Conservation (phyloP, 2,329 filamentous ascomycete species). For the Colletotrichum navitas region DNA sequence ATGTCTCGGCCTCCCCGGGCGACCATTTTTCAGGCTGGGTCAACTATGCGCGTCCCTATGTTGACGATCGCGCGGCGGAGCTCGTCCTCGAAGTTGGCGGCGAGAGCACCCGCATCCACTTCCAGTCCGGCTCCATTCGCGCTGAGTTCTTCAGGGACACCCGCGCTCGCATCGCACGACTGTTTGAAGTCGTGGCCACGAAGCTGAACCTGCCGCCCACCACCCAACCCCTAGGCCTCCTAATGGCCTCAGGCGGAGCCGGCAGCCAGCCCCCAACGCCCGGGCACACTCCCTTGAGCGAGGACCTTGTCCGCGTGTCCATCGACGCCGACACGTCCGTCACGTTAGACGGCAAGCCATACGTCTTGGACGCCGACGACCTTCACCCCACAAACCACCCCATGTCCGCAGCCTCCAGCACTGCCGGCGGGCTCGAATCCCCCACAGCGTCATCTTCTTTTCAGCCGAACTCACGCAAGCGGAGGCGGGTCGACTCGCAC, state of each 20-base stretch:
- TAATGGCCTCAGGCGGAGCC: conserved; percentile 75
- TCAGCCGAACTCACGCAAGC: conserved; percentile 58
- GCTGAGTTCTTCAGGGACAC: conserved; percentile 81
- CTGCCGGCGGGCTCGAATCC: conserved; percentile 51
- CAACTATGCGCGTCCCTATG: conserved; percentile 85
- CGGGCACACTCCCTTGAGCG: conserved; percentile 76
- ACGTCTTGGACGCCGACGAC: conserved; percentile 49
- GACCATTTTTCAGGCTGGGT: conserved; percentile 66
- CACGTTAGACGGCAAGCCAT: conserved; percentile 67
- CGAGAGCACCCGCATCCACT: conserved; percentile 72
- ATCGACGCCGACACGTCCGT: conserved; percentile 72
- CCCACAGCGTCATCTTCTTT: conserved; percentile 48
- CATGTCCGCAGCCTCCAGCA: conserved; percentile 51
- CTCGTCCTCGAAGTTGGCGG: conserved; percentile 84
- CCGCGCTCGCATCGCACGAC: conserved; percentile 75
- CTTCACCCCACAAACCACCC: conserved; percentile 13
- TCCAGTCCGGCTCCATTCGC: conserved; percentile 55
- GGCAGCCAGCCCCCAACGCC: conserved; percentile 73
- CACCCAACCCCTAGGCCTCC: conserved; percentile 71
- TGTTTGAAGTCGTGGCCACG: conserved; percentile 85
- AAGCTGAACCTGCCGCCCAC: conserved; percentile 78
- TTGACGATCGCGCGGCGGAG: conserved; percentile 80
- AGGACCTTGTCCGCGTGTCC: conserved; percentile 75
- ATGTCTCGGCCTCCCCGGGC: conserved; percentile 51
- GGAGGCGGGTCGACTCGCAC: conserved; percentile 57